phyloP scores from a whole-genome alignment of 2,329 filamentous ascomycete genomes.

The Cercospora sojina region DNA sequence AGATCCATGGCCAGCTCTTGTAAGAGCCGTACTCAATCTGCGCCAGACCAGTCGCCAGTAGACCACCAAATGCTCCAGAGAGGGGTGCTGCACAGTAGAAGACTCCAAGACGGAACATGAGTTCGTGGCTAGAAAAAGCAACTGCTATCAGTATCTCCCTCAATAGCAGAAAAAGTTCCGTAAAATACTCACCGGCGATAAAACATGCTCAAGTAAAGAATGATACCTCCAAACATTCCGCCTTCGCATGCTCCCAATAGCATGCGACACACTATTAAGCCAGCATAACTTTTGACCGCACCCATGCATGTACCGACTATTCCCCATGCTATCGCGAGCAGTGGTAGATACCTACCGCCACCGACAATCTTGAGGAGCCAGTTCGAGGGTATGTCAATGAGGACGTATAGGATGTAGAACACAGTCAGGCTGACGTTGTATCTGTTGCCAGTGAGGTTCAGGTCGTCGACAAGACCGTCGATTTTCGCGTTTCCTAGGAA shows the following conservation, averaged over 20 bases:
- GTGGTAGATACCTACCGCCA: conserved; percentile 44
- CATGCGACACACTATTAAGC: conserved; percentile 43
- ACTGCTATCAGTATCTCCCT: neutral
- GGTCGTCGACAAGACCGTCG: conserved; percentile 43
- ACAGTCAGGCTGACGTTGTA: conserved; percentile 48
- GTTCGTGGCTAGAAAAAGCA: conserved; percentile 34
- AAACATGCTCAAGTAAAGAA: conserved; percentile 46
- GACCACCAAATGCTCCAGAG: conserved; percentile 44
- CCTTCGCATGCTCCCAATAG: conserved; percentile 46
- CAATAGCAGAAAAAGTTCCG: neutral
- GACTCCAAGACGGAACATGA: conserved; percentile 43
- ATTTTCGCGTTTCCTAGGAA: conserved; percentile 46
- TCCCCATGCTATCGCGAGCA: conserved; percentile 44
- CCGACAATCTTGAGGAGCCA: conserved; percentile 44
- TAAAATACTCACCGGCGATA: conserved; percentile 31
- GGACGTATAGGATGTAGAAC: conserved; percentile 48
- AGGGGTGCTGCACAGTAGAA: conserved; percentile 41
- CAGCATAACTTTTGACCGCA: conserved; percentile 43
- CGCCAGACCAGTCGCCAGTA: conserved; percentile 45
- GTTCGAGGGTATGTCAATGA: conserved; percentile 45
- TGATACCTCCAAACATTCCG: conserved; percentile 39
- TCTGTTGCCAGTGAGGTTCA: conserved; percentile 42
- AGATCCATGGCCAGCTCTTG: conserved; percentile 43
- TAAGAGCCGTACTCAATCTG: conserved; percentile 42
- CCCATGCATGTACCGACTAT: conserved; percentile 44